Evolutionary conservation across 2,329 filamentous ascomycete genomes (phyloP), one percentile per base, ranked within the genome.

Genomic region (Fusarium devonianum): DNA sequence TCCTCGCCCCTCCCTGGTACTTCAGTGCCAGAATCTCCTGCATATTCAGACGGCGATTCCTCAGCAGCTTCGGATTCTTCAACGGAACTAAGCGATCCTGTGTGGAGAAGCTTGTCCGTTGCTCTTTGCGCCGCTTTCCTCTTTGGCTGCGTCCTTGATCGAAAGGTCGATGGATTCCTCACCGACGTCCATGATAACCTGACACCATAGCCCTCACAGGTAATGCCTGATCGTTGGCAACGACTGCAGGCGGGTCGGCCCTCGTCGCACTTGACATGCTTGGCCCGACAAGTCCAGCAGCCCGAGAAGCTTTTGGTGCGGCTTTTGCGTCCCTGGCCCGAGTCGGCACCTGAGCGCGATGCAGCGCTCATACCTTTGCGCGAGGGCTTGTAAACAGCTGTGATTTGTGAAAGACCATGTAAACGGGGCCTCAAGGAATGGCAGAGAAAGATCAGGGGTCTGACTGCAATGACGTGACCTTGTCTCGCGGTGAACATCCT

Each of bases 271-370:
- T 65, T 65, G 44, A 65, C 44, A 18, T 65, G 62, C 22, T 64
- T 65, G 5, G 62, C 60, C 5, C 62, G 48, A 48, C 62, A 65
- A 1, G 62, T 65, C 62, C 62, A 65, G 37, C 62, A 65, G 13
- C 62, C 62, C 3, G 62, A 63, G 12, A 65, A 65, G 12, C 48
- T 65, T 49, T 65, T 65, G 5, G 60, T 63, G 23, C 62, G 62
- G n/a, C 32, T 42, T 44, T 63, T 64, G 3, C 55, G 54, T n/a
- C 42, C 53, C 5, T 60, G 50, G 5, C 47, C 55, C 6, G 56
- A 50, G 12, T 34, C 12, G 38, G 35, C 5, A 41, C 53, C 35
- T 29, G 51, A 10, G 17, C 33, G 39, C 11, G 32, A n/a, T n/a
- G 49, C 44, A 19, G 35, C 48, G 4, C 53, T 25, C 61, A 64